Conservation (phyloP, 83 land plant species). For the Larix sibirica region DNA sequence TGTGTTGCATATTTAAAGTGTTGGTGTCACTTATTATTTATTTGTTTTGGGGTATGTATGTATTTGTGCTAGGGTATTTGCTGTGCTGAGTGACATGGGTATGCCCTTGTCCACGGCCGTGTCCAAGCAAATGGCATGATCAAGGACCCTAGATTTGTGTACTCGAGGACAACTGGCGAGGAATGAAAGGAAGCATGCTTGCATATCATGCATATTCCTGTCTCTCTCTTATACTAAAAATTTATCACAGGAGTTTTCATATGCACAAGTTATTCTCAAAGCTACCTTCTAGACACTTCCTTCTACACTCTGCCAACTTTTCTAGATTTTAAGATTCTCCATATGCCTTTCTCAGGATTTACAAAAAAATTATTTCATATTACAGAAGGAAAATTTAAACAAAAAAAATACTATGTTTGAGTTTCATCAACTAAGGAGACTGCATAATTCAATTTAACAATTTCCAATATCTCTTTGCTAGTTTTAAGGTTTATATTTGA, state of each 20-base stretch:
- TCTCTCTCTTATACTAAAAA: neutral
- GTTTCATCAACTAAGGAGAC: neutral
- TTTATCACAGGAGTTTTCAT: neutral
- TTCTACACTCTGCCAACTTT: neutral
- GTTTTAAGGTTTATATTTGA: neutral
- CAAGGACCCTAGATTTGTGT: too few relatives aligned
- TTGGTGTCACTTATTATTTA: too few relatives aligned
- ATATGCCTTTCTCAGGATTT: neutral
- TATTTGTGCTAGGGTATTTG: too few relatives aligned
- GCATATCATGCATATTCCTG: too few relatives aligned
- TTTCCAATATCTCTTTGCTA: neutral
- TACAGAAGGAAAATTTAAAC: neutral
- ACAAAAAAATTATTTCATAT: neutral
- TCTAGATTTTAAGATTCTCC: conserved; percentile 2
- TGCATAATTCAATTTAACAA: neutral
- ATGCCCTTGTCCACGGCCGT: too few relatives aligned
- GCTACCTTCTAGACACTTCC: too few relatives aligned
- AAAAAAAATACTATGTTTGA: neutral
- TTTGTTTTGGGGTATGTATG: too few relatives aligned
- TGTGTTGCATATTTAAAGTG: too few relatives aligned
- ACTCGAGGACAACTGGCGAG: too few relatives aligned
- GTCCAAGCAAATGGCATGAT: too few relatives aligned
- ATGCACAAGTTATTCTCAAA: neutral
- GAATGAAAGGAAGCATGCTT: too few relatives aligned
- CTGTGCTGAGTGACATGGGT: too few relatives aligned